Evolutionary conservation across 768 basidiomycete species (phyloP).

Genomic region (Suillus fuscotomentosus): DNA sequence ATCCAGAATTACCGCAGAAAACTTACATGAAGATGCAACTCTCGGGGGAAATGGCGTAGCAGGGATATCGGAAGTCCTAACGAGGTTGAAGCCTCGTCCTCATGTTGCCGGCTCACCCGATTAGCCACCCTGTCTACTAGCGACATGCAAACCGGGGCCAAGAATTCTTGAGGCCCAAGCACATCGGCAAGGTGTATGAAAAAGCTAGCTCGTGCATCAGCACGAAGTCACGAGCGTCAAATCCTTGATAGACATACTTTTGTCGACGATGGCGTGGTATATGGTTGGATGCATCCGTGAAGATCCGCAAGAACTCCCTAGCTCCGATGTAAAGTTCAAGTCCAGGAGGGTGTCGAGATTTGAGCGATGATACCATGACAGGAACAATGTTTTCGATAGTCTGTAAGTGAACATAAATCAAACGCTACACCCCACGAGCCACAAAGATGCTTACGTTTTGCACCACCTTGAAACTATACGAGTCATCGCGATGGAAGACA

Average conservation of each 20-base stretch:
- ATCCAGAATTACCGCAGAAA: not conserved
- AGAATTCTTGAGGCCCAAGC: conserved; percentile 76
- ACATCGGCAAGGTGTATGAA: conserved; percentile 85
- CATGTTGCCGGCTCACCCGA: conserved; percentile 60
- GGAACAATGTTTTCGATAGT: conserved; percentile 94
- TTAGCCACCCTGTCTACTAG: conserved; percentile 77
- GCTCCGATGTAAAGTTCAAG: conserved; percentile 68
- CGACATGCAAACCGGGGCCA: conserved; percentile 81
- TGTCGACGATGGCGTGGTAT: conserved; percentile 91
- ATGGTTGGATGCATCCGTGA: conserved; percentile 90
- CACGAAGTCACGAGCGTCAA: not conserved
- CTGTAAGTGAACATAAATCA: conserved; percentile 34
- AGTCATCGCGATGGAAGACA: conserved; percentile 94
- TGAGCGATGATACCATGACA: conserved; percentile 83
- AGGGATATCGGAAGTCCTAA: conserved; percentile 68
- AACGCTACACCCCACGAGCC: not conserved
- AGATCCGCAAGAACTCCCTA: conserved; percentile 82
- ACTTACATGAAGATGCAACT: conserved; percentile 54
- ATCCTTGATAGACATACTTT: conserved; percentile 50
- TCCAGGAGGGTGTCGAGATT: conserved; percentile 47
- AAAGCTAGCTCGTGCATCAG: conserved; percentile 52
- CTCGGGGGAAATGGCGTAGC: conserved; percentile 50
- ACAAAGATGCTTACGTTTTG: conserved; percentile 61
- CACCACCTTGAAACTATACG: conserved; percentile 92
- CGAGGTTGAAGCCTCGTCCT: conserved; percentile 56